phyloP scores from a whole-genome alignment of 148 eudicot species.

The Vaccinium macrocarpon region DNA sequence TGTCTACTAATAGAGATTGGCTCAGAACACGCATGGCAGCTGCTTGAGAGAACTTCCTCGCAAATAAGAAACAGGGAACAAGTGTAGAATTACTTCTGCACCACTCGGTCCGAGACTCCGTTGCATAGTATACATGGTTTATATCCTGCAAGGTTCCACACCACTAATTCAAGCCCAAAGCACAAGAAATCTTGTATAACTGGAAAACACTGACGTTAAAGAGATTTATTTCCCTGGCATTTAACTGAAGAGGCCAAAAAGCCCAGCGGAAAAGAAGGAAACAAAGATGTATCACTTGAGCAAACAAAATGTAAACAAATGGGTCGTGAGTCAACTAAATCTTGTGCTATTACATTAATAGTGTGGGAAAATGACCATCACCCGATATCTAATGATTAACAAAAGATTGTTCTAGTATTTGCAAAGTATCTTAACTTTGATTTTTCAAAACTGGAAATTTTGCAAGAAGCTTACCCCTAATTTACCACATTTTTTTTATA shows the following conservation, averaged over 20 bases:
- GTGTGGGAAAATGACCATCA: neutral
- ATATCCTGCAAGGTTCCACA: constrained; percentile 51
- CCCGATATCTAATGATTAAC: neutral
- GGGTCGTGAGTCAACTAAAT: neutral
- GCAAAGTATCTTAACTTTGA: neutral
- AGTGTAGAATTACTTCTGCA: constrained; percentile 67
- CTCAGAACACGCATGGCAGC: constrained; percentile 94
- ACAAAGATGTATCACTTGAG: neutral
- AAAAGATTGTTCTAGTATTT: neutral
- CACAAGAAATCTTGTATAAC: neutral
- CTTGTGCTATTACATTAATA: neutral
- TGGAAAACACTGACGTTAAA: neutral
- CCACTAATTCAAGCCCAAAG: neutral
- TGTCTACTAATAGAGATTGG: constrained; percentile 35
- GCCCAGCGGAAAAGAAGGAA: neutral
- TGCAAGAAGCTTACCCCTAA: neutral
- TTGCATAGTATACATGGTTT: constrained; percentile 72
- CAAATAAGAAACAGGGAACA: constrained; percentile 80
- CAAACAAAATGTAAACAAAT: neutral
- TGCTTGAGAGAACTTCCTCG: constrained; percentile 82
- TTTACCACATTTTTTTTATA: neutral
- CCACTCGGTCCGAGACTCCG: constrained; percentile 90
- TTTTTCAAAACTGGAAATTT: neutral
- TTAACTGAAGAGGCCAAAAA: neutral
- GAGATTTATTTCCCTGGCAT: neutral